phyloP scores from a whole-genome alignment of 306 rosid species.

The Medicago lupulina region DNA sequence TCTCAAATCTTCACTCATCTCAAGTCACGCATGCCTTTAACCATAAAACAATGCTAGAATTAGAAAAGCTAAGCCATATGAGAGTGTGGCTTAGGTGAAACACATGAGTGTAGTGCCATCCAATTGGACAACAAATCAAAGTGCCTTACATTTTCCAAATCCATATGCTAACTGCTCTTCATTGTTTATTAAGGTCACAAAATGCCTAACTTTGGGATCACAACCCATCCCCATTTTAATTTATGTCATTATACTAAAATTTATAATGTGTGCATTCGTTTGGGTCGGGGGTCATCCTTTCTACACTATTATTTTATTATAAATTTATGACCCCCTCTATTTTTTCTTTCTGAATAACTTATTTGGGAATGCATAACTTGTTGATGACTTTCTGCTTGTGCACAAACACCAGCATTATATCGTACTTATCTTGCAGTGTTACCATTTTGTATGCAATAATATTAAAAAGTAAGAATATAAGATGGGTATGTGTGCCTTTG shows the following conservation, averaged over 20 bases:
- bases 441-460: too few relatives aligned
- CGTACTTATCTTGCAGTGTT: too few relatives aligned
- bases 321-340: conserved; percentile 20
- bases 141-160: conserved; percentile 53
- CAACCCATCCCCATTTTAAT: conserved; percentile 32
- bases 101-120: conserved; percentile 50
- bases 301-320: conserved; percentile 33
- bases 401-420: too few relatives aligned
- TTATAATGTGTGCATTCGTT: neutral
- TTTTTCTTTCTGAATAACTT: too few relatives aligned
- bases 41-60: conserved; percentile 42
- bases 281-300: neutral
- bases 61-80: neutral
- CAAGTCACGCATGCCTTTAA: conserved; percentile 79
- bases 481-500: too few relatives aligned
- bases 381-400: too few relatives aligned
- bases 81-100: conserved; percentile 50
- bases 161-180: conserved; percentile 56
- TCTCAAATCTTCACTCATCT: conserved; percentile 55
- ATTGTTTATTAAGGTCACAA: conserved; percentile 58
- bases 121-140: conserved; percentile 60
- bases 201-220: conserved; percentile 78
- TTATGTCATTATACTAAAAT: neutral
- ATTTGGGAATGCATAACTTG: too few relatives aligned
- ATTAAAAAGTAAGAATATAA: too few relatives aligned